These are phyloP conservation scores for Discostella stelligeroides DNA, from an alignment of 108 stramenopile species.

Conservation along the genomic window DNA sequence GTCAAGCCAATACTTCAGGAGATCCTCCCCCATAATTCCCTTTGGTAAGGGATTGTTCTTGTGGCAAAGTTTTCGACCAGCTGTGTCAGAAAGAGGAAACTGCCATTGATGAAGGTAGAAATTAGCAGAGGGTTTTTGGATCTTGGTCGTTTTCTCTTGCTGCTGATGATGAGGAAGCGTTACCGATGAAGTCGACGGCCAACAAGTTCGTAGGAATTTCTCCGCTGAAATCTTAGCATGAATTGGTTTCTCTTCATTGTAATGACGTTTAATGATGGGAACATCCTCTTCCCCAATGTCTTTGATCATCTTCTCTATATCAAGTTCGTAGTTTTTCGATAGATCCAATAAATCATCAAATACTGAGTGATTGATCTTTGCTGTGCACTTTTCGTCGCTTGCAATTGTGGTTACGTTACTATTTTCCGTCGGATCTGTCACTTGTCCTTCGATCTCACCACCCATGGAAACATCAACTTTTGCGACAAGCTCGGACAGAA, in stretches of 20 bases:
- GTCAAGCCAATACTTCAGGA: conserved; percentile 77
- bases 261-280: conserved; percentile 69
- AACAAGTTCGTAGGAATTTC: conserved; percentile 67
- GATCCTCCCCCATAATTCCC: conserved; percentile 70
- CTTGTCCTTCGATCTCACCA: conserved; percentile 6
- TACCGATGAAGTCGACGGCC: conserved; percentile 47
- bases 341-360: conserved; percentile 31
- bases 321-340: conserved; percentile 49
- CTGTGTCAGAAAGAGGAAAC: conserved; percentile 74
- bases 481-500: conserved; percentile 55
- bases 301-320: conserved; percentile 58
- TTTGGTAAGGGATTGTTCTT: conserved; percentile 62
- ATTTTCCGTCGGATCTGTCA: neutral
- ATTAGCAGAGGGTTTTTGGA: conserved; percentile 24
- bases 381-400: neutral
- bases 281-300: conserved; percentile 78
- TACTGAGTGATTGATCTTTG: neutral
- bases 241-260: conserved; percentile 74
- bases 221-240: conserved; percentile 52
- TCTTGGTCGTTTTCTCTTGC: conserved; percentile 22
- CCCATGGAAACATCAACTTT: conserved; percentile 32
- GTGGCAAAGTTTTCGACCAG: conserved; percentile 66
- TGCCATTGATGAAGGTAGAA: conserved; percentile 90
- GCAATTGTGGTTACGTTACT: neutral
- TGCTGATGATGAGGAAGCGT: conserved; percentile 7